Evolutionary conservation across 2,329 filamentous ascomycete genomes (phyloP), one percentile per base, ranked within the genome.

Genomic region (Metarhizium rileyi): DNA sequence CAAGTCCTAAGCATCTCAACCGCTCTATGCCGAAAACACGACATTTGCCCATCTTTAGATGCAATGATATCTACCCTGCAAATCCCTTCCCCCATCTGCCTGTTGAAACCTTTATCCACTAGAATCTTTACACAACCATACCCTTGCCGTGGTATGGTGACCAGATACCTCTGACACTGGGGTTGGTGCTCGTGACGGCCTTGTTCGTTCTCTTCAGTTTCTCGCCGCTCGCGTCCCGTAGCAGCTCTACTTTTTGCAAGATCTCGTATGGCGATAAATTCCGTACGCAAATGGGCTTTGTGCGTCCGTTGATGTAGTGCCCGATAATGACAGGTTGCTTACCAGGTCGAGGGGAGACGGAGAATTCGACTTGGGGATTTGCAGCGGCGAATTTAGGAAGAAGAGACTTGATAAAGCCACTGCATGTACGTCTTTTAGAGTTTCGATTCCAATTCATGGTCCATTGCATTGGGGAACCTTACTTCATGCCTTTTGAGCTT

Each of bases 401-500:
- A 40, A 80, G 74, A 54, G 83, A 76, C 66, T 86, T 85, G 67
- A 97, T 83, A 75, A 95, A 96, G 59, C 81, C 72, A 61, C 89
- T 94, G 60, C 14, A 44, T 18, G 10, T 23, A 4, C n/a, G 20
- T 51, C 25, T 50, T 28, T 45, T 0, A 25, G 35, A 33, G n/a
- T 1, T 22, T 10, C 2, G 12, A 8, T 6, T 9, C 16, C 4
- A 26, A 14, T 20, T 30, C 16, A 18, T 38, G 35, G 10, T 38
- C 5, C 9, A 6, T 20, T 6, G n/a, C 35, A 10, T 5, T 10
- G 14, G 5, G 16, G 12, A 22, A 6, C 58, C 78, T 55, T 76
- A 93, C 87, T 95, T 93, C 90, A 97, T 96, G 64, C 93, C 93
- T 63, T 75, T 82, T 35, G 91, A 97, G 68, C 88, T 95, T 55